Evolutionary conservation across 129 eudicot species (phyloP), one percentile per base, ranked within the genome.

Genomic region (Daucus carota): DNA sequence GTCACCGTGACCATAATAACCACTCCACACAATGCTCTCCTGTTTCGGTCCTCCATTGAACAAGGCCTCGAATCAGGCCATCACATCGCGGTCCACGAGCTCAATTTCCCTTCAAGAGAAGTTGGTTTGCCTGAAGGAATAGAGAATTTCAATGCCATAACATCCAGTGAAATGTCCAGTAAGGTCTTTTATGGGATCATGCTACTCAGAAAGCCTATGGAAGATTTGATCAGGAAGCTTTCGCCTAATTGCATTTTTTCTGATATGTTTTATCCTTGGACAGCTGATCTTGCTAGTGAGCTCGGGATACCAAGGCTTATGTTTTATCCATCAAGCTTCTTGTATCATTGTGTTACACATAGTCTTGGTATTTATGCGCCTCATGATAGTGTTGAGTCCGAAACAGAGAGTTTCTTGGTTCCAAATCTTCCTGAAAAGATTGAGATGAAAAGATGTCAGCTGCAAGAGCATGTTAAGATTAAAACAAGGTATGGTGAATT

Each of bases 191-290:
- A 75, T 0, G 87, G 75, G 3, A 54, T 81, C 1, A 59, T 46
- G 43, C 34, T 73, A 16, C 86, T 85, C 1, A 80, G 50, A 31
- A 75, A 75, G 0, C 73, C 78, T 16, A 81, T 85, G 31, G 84
- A 85, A 69, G 13, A 62, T 5, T 38, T 82, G 22, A 62, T 85
- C 15, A 57, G 72, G 33, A 10, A 36, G 1, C 44, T 33, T 29
- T 1, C 73, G 2, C 86, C 89, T 2, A 36, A 79, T 34, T 79
- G 82, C 80, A 85, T 85, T 6, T 80, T 80, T 28, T 82, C 89
- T 11, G 89, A 85, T 47, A 60, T 79, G 72, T 72, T 79, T 32
- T 76, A 65, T 14, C 84, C 83, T 12, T 85, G 89, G 89, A 80
- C 89, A 1, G 79, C 70, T 17, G 89, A 85, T 38, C 31, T 82